A percentile compares a stretch with the other conserved stretches of the same genome.
These are phyloP conservation scores for Ophiostoma ulmi DNA, from an alignment of 2,329 filamentous ascomycete species.

Conservation along the genomic window DNA sequence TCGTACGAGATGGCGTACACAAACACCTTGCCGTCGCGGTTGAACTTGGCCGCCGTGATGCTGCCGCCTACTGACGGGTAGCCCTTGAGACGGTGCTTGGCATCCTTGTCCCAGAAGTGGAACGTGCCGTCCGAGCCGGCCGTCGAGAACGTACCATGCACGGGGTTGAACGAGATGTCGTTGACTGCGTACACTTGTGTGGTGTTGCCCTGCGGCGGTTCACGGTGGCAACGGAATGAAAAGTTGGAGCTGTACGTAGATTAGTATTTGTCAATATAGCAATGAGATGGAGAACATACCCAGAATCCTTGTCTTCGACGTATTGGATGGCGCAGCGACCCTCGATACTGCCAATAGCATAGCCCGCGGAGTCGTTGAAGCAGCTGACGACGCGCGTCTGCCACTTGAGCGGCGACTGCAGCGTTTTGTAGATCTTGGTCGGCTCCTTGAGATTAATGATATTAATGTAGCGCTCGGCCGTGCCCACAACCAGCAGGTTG, in stretches of 20 bases:
- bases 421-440: constrained; percentile 87
- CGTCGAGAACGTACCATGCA: constrained; percentile 97
- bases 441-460: constrained; percentile 87
- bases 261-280: constrained; percentile 8
- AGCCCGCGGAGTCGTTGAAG: constrained; percentile 86
- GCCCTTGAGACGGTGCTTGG: constrained; percentile 83
- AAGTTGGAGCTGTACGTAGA: constrained; percentile 67
- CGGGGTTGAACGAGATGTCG: constrained; percentile 93
- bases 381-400: constrained; percentile 94
- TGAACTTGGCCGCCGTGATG: constrained; percentile 90
- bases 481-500: constrained; percentile 83
- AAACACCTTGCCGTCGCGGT: constrained; percentile 75
- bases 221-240: constrained; percentile 98
- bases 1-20: constrained; percentile 92
- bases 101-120: constrained; percentile 93
- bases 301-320: constrained; percentile 88
- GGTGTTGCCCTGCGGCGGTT: constrained; percentile 66
- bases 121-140: constrained; percentile 94
- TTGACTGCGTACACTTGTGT: constrained; percentile 94
- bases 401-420: constrained; percentile 96
- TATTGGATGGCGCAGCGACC: constrained; percentile 97
- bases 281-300: constrained; percentile 38
- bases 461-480: constrained; percentile 93
- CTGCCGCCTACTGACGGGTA: constrained; percentile 79
- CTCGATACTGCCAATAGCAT: constrained; percentile 93